These are phyloP conservation scores for Didymella lethalis DNA, from an alignment of 2,329 filamentous ascomycete species.

Conservation along the genomic window DNA sequence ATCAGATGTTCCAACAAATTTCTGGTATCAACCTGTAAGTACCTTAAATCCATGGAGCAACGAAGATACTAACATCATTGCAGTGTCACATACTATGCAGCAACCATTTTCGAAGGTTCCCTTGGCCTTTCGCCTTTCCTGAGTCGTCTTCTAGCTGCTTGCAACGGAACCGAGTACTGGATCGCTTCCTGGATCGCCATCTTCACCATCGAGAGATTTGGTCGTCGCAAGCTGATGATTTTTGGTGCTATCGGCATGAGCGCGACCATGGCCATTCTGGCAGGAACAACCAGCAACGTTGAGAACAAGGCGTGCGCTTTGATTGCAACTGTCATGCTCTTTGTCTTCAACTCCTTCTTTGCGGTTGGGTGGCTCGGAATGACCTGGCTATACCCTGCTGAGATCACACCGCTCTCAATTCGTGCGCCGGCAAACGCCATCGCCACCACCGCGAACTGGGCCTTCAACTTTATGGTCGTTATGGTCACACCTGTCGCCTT, in stretches of 20 bases:
- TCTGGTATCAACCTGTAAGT: constrained; percentile 1
- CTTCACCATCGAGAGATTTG: constrained; percentile 52
- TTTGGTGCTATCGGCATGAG: constrained; percentile 50
- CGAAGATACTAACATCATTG: too few species aligned
- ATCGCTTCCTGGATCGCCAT: constrained; percentile 54
- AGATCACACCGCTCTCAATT: constrained; percentile 88
- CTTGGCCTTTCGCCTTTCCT: constrained; percentile 49
- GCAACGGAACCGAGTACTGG: constrained; percentile 54
- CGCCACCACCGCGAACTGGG: constrained; percentile 73
- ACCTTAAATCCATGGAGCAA: too few species aligned
- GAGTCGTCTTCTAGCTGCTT: constrained; percentile 50
- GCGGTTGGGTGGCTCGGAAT: constrained; percentile 78
- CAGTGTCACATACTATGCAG: constrained; percentile 54
- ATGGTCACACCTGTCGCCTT: constrained; percentile 71
- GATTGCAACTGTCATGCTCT: constrained; percentile 77
- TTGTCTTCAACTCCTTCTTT: constrained; percentile 93
- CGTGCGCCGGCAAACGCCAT: constrained; percentile 87
- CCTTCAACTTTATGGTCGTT: constrained; percentile 67
- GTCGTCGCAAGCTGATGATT: constrained; percentile 50
- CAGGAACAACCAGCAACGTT: constrained; percentile 43
- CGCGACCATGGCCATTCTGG: constrained; percentile 47
- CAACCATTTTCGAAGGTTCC: constrained; percentile 53
- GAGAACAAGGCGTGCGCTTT: constrained; percentile 44
- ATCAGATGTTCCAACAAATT: constrained; percentile 57
- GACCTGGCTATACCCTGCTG: constrained; percentile 71